Conservation (phyloP, 129 eudicot genomes). For the Escallonia rubra region DNA sequence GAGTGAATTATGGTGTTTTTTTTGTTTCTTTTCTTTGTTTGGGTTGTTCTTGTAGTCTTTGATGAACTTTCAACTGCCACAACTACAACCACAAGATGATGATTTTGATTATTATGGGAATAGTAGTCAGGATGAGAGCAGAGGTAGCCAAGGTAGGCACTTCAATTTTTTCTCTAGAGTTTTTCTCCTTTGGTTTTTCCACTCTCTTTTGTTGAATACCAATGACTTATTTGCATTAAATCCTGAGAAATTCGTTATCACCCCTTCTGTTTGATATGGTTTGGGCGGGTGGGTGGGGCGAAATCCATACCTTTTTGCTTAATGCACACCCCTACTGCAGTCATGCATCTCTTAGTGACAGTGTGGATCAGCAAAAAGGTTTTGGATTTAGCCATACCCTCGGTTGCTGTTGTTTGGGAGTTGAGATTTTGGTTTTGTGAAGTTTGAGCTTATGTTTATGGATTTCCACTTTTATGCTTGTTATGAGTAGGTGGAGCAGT, state of each 20-base stretch:
- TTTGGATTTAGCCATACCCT: neutral
- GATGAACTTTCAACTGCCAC: conserved; percentile 85
- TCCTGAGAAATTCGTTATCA: neutral
- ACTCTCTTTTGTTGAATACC: conserved; percentile 1
- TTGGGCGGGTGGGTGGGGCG: too few species aligned
- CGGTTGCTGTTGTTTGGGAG: conserved; percentile 10
- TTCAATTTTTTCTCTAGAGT: neutral
- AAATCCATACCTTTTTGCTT: neutral
- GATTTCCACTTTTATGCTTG: conserved; percentile 11
- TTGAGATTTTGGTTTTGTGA: neutral
- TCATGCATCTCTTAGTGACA: neutral
- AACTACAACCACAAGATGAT: conserved; percentile 67
- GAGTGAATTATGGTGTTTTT: neutral
- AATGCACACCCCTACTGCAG: neutral
- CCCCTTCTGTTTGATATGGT: too few species aligned
- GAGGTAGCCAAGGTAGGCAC: conserved; percentile 79
- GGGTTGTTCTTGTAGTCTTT: conserved; percentile 55
- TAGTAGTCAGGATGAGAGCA: conserved; percentile 95
- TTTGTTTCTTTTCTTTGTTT: conserved; percentile 7
- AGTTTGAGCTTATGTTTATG: conserved; percentile 6
- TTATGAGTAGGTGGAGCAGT: conserved; percentile 48
- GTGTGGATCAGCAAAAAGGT: too few species aligned
- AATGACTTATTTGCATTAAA: conserved; percentile 1
- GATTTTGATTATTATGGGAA: conserved; percentile 73
- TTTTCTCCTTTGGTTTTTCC: conserved; percentile 8